Percentiles rank a stretch among this genome's conserved stretches.
Conservation (phyloP, 108 stramenopile species). For the Pinguiococcus pyrenoidosus region DNA sequence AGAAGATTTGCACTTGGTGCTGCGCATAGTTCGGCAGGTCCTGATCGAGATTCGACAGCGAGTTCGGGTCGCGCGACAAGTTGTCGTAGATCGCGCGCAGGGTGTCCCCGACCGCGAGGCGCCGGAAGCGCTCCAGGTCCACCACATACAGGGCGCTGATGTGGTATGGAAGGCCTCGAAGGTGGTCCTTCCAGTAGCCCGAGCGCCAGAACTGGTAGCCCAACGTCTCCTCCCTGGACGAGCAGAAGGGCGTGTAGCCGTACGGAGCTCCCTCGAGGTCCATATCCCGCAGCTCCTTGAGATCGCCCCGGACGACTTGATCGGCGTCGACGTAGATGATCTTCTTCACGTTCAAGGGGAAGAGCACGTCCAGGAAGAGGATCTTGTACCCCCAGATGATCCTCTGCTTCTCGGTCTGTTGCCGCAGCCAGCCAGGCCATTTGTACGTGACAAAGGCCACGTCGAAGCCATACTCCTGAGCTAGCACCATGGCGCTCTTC, state of each 20-base stretch:
- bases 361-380: constrained; percentile 95
- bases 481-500: constrained; percentile 59
- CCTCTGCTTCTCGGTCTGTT: constrained; percentile 91
- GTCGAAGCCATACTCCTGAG: constrained; percentile 58
- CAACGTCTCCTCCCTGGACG: constrained; percentile 69
- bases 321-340: constrained; percentile 94
- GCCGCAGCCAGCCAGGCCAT: constrained; percentile 97
- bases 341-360: constrained; percentile 86
- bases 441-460: constrained; percentile 70
- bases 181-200: constrained; percentile 86
- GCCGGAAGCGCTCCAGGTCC: constrained; percentile 77
- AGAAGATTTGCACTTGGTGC: constrained; percentile 66
- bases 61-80: constrained; percentile 83
- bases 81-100: constrained; percentile 80
- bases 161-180: constrained; percentile 84
- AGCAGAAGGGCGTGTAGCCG: constrained; percentile 95
- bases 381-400: constrained; percentile 99
- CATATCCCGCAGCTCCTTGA: constrained; percentile 92
- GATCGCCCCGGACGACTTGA: constrained; percentile 89
- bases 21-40: constrained; percentile 97
- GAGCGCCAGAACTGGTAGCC: constrained; percentile 84
- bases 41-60: constrained; percentile 92
- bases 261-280: constrained; percentile 75
- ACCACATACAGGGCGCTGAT: constrained; percentile 98
- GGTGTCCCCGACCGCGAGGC: constrained; percentile 72